Base-by-base conservation (phyloP, 768 basidiomycete genomes). In the Dendrothele bispora region DNA sequence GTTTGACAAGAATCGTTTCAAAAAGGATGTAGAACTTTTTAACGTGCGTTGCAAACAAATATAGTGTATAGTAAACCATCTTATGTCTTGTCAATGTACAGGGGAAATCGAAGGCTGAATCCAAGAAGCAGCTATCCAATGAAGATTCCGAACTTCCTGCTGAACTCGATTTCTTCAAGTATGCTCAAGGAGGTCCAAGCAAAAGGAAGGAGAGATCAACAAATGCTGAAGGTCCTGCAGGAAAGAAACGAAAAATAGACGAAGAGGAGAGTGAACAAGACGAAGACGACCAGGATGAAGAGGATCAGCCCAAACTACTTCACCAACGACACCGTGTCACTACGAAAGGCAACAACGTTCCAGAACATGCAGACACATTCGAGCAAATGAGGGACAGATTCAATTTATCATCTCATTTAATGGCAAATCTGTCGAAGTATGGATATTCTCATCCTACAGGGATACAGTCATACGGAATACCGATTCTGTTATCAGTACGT, bases 141-240 rank as follows among this genome's bases (percentile, higher is more conserved):
- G 58, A 59, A n/a, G 67, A 68, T n/a, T 71, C 68, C 7, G 79
- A 78, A 48, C 76, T 94, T 37, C 93, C 88, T 2, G 55, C 72
- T 2, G 90, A 88, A 58, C 77, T 98, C 6, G 92, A 98, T 64
- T 95, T 95, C 66, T 98, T 98, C 71, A 92, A 87, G 57, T 92
- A 91, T 52, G 84, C 88, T 2, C 76, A 82, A 52, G 78, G 75
- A 21, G 71, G 70, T 15, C 54, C 69, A 7, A 65, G 60, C 27
- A 87, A 88, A 61, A 77, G 83, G 45, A 84, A 83, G 61, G 55
- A 17, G 57, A 49, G 14, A n/a, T n/a, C n/a, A n/a, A 52, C 28
- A 7, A 21, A 37, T 27, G 43, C 52, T 18, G 22, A 21, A 35
- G 38, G 26, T 17, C 44, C 22, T 44, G 43, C 51, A 21, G 46